Percentiles rank a stretch among this genome's conserved stretches.
Evolutionary conservation across 331 rosid species (phyloP).

Genomic region (Phaseolus coccineus): DNA sequence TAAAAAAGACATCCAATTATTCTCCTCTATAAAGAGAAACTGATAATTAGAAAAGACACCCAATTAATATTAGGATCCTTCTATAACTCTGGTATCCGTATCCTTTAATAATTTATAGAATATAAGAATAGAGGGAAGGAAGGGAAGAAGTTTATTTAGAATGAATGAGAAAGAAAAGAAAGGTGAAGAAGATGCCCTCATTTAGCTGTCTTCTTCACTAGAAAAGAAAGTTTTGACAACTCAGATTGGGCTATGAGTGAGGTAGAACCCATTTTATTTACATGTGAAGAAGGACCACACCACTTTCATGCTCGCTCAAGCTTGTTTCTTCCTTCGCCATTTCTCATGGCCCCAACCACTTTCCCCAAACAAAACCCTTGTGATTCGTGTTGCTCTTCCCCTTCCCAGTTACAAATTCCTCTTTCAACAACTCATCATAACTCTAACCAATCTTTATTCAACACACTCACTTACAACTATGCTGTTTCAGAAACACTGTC

Average conservation of each 20-base stretch:
- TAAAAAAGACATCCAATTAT: too few species aligned
- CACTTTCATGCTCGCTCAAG: conserved; percentile 43
- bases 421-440: neutral
- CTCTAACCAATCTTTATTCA: too few species aligned
- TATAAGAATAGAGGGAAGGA: too few species aligned
- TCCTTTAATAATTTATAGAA: too few species aligned
- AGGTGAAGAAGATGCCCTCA: neutral
- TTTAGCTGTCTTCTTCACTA: too few species aligned
- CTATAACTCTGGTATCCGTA: too few species aligned
- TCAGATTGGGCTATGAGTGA: conserved; percentile 54
- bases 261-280: conserved; percentile 36
- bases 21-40: too few species aligned
- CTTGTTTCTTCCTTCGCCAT: neutral
- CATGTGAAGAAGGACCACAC: conserved; percentile 28
- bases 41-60: too few species aligned
- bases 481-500: neutral
- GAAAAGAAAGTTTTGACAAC: conserved; percentile 43
- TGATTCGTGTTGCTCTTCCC: conserved; percentile 64
- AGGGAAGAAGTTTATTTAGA: neutral
- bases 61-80: too few species aligned
- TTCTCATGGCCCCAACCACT: conserved; percentile 64
- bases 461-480: too few species aligned
- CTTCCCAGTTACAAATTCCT: conserved; percentile 62
- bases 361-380: conserved; percentile 43
- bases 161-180: neutral